Percentiles rank a stretch among this genome's conserved stretches.
Conservation (phyloP, 31 red algal species). For the Odonthalia washingtoniensis region DNA sequence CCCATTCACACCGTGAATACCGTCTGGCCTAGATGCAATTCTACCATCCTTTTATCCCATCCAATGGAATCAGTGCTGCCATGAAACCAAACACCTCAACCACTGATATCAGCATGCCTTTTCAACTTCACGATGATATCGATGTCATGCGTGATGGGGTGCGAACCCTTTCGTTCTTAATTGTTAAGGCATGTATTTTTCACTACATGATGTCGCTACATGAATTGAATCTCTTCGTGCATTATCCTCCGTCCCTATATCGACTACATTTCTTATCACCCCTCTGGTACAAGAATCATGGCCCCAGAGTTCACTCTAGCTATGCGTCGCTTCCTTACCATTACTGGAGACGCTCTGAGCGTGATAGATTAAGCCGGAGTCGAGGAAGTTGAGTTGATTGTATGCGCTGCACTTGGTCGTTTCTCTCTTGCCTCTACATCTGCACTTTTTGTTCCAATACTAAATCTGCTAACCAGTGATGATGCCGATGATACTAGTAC, state of each 20-base stretch:
- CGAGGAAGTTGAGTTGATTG: background rate
- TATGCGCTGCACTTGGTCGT: background rate
- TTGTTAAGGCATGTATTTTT: constrained; percentile 21
- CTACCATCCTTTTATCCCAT: constrained; percentile 36
- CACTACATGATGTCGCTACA: background rate
- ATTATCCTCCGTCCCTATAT: constrained; percentile 33
- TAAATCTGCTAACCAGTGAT: background rate
- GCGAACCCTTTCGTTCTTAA: constrained; percentile 16
- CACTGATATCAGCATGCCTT: background rate
- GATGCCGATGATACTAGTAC: too few species aligned
- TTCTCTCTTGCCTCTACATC: background rate
- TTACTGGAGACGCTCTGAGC: constrained; percentile 29
- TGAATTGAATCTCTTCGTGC: constrained; percentile 31
- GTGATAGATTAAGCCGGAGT: constrained; percentile 28
- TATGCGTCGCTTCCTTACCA: constrained; percentile 28
- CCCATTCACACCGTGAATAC: constrained; percentile 33
- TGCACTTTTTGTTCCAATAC: background rate
- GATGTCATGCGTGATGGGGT: background rate
- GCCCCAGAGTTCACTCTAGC: constrained; percentile 25
- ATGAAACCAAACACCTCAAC: background rate
- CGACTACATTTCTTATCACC: constrained; percentile 19
- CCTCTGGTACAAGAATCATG: constrained; percentile 6
- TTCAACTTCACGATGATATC: background rate
- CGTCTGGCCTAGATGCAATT: constrained; percentile 28
- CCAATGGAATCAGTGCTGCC: constrained; percentile 14